Evolutionary conservation across 495 filamentous ascomycete species (phyloP), one percentile per base, ranked within the genome.

Genomic region (Aspergillus nidulans): DNA sequence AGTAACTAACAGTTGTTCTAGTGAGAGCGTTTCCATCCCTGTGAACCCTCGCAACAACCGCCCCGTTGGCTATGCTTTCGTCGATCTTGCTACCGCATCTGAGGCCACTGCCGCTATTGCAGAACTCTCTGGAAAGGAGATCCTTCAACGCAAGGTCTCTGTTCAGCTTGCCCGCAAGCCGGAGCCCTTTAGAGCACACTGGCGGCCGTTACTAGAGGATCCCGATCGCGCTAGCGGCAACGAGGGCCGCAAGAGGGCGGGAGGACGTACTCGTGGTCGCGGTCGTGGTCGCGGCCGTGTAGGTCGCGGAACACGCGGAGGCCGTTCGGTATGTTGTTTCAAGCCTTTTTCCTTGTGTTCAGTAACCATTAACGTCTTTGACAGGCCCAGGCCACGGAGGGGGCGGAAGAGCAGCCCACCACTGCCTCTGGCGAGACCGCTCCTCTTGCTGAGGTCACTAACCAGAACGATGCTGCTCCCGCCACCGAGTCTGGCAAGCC

Each of bases 111-210:
- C 90, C 68, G 94, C 94, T 63, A 97, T 99, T 63, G 78, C 79
- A 63, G 88, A 94, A 71, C 88, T 99, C 44, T 97, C 92, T 56
- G 92, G 94, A 67, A 92, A 97, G 77, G 90, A 92, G 74, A 91
- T 99, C 64, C 84, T 96, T 38, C 89, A 96, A 70, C 91, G 94
- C 69, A 97, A 97, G 85, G 94, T 99, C 61, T 97, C 92, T 6
- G 95, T 99, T 50, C 94, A 99, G 79, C 86, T 96, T 57, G 94
- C 94, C 63, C 92, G 92, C 74, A 97, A 96, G 84, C 94, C 94
- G 39, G 92, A 97, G 77, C 78, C 89, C 42, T 81, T 85, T 61
- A n/a, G 85, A 81, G 64, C 85, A 88, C 67, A 91, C 88, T n/a
- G n/a, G n/a, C n/a, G n/a, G 77, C 83, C 62, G 75, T 71, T 59